A percentile compares a stretch with the other conserved stretches of the same genome.
phyloP scores from a whole-genome alignment of 2,329 filamentous ascomycete species.

The Rachicladosporium sp. region DNA sequence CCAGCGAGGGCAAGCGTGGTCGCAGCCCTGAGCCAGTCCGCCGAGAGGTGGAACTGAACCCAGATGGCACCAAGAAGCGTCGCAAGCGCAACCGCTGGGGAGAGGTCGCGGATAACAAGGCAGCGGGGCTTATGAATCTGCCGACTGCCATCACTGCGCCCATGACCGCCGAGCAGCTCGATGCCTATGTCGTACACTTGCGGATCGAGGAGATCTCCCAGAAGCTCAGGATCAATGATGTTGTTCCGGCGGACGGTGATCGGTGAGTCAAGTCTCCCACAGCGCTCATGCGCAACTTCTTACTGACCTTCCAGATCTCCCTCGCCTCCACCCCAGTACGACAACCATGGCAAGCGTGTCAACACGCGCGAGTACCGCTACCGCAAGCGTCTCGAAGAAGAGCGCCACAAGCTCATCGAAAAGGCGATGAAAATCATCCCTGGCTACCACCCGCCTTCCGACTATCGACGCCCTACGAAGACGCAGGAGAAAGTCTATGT shows the following conservation, averaged over 20 bases:
- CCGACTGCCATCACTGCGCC: constrained; percentile 92
- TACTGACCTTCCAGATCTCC: constrained; percentile 55
- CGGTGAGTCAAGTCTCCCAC: constrained; percentile 41
- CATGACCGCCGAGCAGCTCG: constrained; percentile 97
- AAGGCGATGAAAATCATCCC: constrained; percentile 99
- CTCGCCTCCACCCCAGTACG: constrained; percentile 91
- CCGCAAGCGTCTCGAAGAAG: constrained; percentile 93
- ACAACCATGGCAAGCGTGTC: constrained; percentile 98
- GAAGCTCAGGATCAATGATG: constrained; percentile 97
- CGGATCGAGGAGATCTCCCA: constrained; percentile 99
- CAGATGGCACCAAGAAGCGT: constrained; percentile 72
- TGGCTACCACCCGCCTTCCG: constrained; percentile 96
- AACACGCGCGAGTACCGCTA: constrained; percentile 98
- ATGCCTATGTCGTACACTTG: constrained; percentile 90
- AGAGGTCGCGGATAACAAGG: constrained; percentile 95
- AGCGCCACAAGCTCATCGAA: constrained; percentile 96
- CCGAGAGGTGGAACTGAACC: constrained; percentile 23
- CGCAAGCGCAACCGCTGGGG: constrained; percentile 99
- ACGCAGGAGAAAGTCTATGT: constrained; percentile 99
- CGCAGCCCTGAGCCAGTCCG: constrained; percentile 56
- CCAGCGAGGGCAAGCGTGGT: constrained; percentile 60
- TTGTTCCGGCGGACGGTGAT: constrained; percentile 91
- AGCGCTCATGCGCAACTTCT: no score
- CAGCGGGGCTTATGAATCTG: constrained; percentile 91
- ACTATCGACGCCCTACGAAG: constrained; percentile 97